Base-by-base conservation (phyloP, 331 rosid genomes). In the Cucumis variabilis region DNA sequence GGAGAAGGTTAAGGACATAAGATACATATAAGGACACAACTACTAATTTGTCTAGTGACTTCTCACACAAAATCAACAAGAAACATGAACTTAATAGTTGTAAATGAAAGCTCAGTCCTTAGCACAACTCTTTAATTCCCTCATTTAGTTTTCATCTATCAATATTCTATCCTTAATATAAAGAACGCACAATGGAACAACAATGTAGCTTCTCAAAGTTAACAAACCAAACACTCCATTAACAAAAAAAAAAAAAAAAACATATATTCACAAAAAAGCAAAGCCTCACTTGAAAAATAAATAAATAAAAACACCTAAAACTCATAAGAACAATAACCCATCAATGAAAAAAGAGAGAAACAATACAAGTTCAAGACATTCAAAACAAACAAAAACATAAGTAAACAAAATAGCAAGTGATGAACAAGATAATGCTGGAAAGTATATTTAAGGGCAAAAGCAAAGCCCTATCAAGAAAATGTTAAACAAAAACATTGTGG, bases 381-480 rank as follows among this genome's bases (percentile, higher is more conserved):
- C 11, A 20, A 58, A 58, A 66, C 53, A 82, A 82, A 88, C 78
- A 77, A 27, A 33, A 83, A 78, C 88, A 66, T 17, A 82, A 55
- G 84, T n/a, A 14, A 27, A 62, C 30, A 55, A 58, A 30, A 72
- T 17, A 73, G 27, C 27, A 1, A 33, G 81, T 30, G 33, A 69
- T n/a, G 27, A 33, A 30, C 28, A 53, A 55, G 83, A 20, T 71
- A 53, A 86, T 62, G 82, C 53, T 15, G 66, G 86, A 78, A 62
- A 76, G 72, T 9, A 93, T 94, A 95, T 93, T 98, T 93, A 88
- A 69, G 85, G 37, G 77, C 80, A 87, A 60, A 89, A 87, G 66
- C 81, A n/a, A n/a, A n/a, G n/a, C n/a, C n/a, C n/a, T n/a, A n/a
- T n/a, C n/a, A n/a, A n/a, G n/a, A n/a, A n/a, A n/a, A n/a, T n/a